Base-by-base conservation (phyloP, 2,329 filamentous ascomycete species). In the Fusarium sp. region DNA sequence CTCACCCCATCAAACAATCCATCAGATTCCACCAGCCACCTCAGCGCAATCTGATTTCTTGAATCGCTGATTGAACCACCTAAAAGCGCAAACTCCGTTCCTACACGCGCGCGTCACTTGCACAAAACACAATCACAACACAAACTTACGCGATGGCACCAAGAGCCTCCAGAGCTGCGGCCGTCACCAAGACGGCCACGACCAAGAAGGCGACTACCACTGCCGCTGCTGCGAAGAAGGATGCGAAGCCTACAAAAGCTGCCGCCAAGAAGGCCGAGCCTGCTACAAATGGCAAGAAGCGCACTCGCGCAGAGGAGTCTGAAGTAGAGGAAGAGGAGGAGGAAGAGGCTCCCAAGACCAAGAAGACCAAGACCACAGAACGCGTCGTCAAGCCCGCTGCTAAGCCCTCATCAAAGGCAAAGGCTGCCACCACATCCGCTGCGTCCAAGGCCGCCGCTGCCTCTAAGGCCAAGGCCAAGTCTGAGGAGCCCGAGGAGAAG, bases 401-500 rank as follows among this genome's bases (percentile, higher is more conserved):
- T 57, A 76, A 77, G 68, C 72, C 75, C 32, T 49, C 70, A 5
- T 47, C 65, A 40, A 77, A 77, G 67, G 57, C 71, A 18, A 74
- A 73, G 59, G 30, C 65, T 2, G 46, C 74, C 24, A 56, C 71
- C 9, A 67, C 74, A 53, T 48, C 60, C 29, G 71, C 74, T 56
- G 76, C 78, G 14, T 67, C 83, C 41, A 73, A 73, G 63, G 59
- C 61, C 11, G 60, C 61, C 32, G 40, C 73, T 14, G 71, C 72
- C 14, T 70, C 61, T 56, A 74, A 75, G 66, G 22, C 48, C 32
- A 72, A 70, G 57, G 56, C 65, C 64, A 77, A 74, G 71, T 70
- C 69, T 77, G 87, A 85, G 54, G 81, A 91, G 71, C 90, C 66
- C 24, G 70, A 74, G 9, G 66, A 67, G 47, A 66, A 61, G 60